Evolutionary conservation across 2,329 filamentous ascomycete genomes (phyloP), one percentile per base, ranked within the genome.

Genomic region (Aspergillus sp.): DNA sequence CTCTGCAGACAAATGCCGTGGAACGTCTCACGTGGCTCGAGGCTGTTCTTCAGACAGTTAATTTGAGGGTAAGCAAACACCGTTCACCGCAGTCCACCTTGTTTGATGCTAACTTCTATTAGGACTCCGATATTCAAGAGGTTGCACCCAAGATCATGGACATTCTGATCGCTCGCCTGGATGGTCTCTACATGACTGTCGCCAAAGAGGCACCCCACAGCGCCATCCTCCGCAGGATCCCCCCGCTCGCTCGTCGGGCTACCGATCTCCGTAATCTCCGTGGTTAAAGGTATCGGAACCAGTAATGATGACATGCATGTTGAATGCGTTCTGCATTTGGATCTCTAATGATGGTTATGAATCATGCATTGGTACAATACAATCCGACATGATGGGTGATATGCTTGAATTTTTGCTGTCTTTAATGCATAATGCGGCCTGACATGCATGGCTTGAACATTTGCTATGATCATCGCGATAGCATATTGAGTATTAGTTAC

Each of bases 111-210:
- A 49, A 66, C 46, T 21, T 47, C 8, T 39, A 41, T 41, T 58
- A 83, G 80, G 80, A 84, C 61, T 66, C 74, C 40, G 84, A 86
- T 47, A 80, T 86, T 55, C 75, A 72, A 44, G 81, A 85, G 55
- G 80, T 86, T 17, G 79, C 81, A 12, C 82, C 83, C 1, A 80
- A 79, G 67, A 85, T 86, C 60, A 84, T 87, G 79, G 82, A 85
- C 33, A 80, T 86, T 56, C 74, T 88, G 46, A 79, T 78, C 48
- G 76, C 83, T 66, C 81, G 85, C 48, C 74, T 88, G 47, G 82
- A 86, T 55, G 74, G 72, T 31, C 75, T 83, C 19, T 86, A 86
- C 70, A 83, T 86, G 77, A 70, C 76, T 23, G 77, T 86, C 53
- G 81, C 82, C 4, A 78, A 85, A 70, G 77, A 68, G 43, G 76